phyloP scores from a whole-genome alignment of 495 filamentous ascomycete species.

The Daldinia bambusicola region DNA sequence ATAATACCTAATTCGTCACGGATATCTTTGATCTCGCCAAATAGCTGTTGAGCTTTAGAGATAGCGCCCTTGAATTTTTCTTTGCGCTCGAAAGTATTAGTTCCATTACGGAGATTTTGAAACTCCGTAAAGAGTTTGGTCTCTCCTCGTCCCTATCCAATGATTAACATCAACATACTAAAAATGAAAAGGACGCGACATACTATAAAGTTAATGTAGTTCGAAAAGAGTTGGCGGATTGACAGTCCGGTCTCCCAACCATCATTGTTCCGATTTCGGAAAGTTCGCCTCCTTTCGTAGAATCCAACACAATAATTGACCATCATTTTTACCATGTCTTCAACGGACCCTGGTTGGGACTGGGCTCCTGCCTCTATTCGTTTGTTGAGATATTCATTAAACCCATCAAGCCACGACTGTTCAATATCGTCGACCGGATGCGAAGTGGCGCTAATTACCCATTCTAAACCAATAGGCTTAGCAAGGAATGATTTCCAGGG shows the following conservation, averaged over 20 bases:
- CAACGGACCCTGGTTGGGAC: slow-evolving; percentile 31
- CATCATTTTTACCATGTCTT: slow-evolving; percentile 24
- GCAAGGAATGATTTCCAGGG: not conserved
- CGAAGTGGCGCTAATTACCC: slow-evolving; percentile 20
- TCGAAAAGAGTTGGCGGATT: slow-evolving; percentile 31
- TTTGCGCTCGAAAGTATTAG: not conserved
- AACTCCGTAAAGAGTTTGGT: slow-evolving; percentile 9
- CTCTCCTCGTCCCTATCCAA: slow-evolving; percentile 18
- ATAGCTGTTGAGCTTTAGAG: slow-evolving; percentile 1
- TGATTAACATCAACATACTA: not conserved
- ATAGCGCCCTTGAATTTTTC: slow-evolving; percentile 1
- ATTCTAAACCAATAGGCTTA: slow-evolving; percentile 17
- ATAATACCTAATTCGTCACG: slow-evolving; percentile 5
- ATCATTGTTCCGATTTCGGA: slow-evolving; percentile 2
- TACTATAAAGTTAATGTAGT: slow-evolving; percentile 32
- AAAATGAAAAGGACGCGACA: slow-evolving; percentile 11
- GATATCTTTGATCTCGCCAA: slow-evolving; percentile 16
- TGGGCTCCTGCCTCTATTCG: slow-evolving; percentile 20
- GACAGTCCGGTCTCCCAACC: slow-evolving; percentile 21
- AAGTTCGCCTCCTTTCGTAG: slow-evolving; percentile 19
- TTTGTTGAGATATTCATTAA: slow-evolving; percentile 25
- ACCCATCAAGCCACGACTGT: slow-evolving; percentile 26
- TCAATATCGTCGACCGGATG: slow-evolving; percentile 24
- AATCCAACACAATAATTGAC: slow-evolving; percentile 30
- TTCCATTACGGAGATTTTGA: slow-evolving; percentile 8